A percentile compares a stretch with the other conserved stretches of the same genome.
Evolutionary conservation across 1,284 basidiomycete species (phyloP).

Genomic region (Leucoagaricus sp.): DNA sequence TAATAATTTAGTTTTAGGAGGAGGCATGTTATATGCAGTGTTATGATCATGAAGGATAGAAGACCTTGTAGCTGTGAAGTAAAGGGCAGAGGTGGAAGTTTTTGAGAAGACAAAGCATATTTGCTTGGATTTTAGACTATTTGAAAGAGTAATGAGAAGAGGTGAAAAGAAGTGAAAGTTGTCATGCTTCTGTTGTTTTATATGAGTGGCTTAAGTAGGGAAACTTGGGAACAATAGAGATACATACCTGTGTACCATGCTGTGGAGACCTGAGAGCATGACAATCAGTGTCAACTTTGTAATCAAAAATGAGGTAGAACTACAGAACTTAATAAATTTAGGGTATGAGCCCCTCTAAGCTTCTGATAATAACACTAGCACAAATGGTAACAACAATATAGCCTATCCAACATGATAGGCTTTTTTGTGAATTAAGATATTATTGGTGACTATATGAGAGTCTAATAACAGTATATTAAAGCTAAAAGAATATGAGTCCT

Average conservation of each 20-base stretch:
- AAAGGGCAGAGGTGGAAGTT: constrained; percentile 54
- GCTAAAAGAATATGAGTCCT: too few relatives aligned
- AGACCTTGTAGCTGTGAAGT: constrained; percentile 36
- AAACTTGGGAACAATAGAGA: background rate
- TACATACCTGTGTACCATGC: constrained; percentile 58
- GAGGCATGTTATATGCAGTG: constrained; percentile 57
- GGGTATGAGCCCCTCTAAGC: too few relatives aligned
- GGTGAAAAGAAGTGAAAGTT: constrained; percentile 65
- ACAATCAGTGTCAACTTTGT: constrained; percentile 51
- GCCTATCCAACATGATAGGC: too few relatives aligned
- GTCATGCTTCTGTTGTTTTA: constrained; percentile 48
- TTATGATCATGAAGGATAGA: constrained; percentile 49
- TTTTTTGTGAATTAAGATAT: too few relatives aligned
- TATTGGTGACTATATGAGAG: too few relatives aligned
- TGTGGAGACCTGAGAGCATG: constrained; percentile 81
- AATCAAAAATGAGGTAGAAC: too few relatives aligned
- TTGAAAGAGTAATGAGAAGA: constrained; percentile 60
- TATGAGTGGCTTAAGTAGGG: background rate
- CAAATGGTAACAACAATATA: too few relatives aligned
- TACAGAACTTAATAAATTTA: too few relatives aligned
- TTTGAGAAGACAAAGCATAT: constrained; percentile 48
- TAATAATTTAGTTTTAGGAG: constrained; percentile 47
- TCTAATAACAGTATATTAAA: too few relatives aligned
- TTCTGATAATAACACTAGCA: too few relatives aligned
- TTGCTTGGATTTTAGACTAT: constrained; percentile 56